Evolutionary conservation across 371 early-diverging fungal species (phyloP).

Genomic region (Mortierella sp.): DNA sequence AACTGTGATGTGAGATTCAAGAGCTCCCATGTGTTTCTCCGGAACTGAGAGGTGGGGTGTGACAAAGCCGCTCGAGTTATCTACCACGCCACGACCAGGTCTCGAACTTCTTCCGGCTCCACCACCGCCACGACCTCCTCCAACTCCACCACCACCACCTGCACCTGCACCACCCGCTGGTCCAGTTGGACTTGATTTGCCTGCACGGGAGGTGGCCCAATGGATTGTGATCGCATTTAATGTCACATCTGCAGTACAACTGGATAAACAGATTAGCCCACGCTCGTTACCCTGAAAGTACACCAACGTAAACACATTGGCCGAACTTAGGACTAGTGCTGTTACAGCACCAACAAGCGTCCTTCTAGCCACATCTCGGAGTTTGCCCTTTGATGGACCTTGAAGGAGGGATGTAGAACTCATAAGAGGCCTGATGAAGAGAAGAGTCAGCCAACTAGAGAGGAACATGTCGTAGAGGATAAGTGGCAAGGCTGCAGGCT

Average conservation of each 20-base stretch:
- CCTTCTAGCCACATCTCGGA: conserved; percentile 64
- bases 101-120: not conserved
- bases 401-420: conserved; percentile 46
- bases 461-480: conserved; percentile 63
- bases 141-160: no score
- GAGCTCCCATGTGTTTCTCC: not conserved
- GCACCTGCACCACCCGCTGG: not conserved
- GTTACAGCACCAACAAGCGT: conserved; percentile 59
- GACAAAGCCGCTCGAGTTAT: not conserved
- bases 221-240: conserved; percentile 49
- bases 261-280: conserved; percentile 39
- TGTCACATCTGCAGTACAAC: conserved; percentile 42
- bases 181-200: not conserved
- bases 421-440: conserved; percentile 61
- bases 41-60: not conserved
- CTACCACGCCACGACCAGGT: not conserved
- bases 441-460: conserved; percentile 49
- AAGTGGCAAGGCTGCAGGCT: conserved; percentile 57
- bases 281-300: conserved; percentile 59
- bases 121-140: no score
- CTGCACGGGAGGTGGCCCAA: conserved; percentile 32
- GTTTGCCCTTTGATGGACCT: conserved; percentile 51
- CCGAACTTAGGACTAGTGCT: conserved; percentile 56
- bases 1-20: conserved; percentile 32
- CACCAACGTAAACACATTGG: conserved; percentile 61